Evolutionary conservation across 2,329 filamentous ascomycete species (phyloP).

Genomic region (Didymella segeticola): DNA sequence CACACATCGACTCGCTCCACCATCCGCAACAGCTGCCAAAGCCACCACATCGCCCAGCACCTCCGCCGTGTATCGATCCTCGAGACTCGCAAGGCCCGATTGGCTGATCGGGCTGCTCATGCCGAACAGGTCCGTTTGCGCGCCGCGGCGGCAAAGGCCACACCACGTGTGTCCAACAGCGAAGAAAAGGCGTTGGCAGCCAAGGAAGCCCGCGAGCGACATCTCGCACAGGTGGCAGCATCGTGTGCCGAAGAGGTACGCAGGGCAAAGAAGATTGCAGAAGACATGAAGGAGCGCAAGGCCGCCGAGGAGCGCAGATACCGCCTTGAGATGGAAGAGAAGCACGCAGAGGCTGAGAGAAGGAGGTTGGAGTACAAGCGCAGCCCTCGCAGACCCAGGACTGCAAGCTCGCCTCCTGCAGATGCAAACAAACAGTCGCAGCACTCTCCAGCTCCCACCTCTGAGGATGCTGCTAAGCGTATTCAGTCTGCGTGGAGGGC

Average conservation of each 20-base stretch:
- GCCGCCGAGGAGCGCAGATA: constrained; percentile 75
- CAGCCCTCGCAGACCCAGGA: constrained; percentile 64
- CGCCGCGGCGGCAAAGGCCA: constrained; percentile 75
- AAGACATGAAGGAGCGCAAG: constrained; percentile 80
- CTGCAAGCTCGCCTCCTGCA: constrained; percentile 60
- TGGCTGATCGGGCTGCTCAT: constrained; percentile 81
- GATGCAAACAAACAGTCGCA: constrained; percentile 43
- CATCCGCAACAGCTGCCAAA: constrained; percentile 65
- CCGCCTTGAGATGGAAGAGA: constrained; percentile 78
- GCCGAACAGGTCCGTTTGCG: constrained; percentile 82
- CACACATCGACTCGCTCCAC: constrained; percentile 68
- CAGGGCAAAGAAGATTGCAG: constrained; percentile 81
- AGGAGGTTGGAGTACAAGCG: constrained; percentile 65
- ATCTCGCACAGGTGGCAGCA: constrained; percentile 81
- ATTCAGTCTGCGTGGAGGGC: constrained; percentile 77
- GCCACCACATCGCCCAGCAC: constrained; percentile 79
- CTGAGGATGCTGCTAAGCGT: constrained; percentile 67
- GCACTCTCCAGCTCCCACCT: constrained; percentile 53
- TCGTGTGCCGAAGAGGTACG: constrained; percentile 83
- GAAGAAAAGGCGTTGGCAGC: constrained; percentile 81
- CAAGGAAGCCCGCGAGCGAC: constrained; percentile 78
- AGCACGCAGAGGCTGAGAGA: constrained; percentile 77
- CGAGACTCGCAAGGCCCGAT: constrained; percentile 78
- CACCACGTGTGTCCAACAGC: constrained; percentile 69
- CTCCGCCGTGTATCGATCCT: constrained; percentile 80